Base-by-base conservation (phyloP, 2,329 filamentous ascomycete species). In the Botrytis tulipae region DNA sequence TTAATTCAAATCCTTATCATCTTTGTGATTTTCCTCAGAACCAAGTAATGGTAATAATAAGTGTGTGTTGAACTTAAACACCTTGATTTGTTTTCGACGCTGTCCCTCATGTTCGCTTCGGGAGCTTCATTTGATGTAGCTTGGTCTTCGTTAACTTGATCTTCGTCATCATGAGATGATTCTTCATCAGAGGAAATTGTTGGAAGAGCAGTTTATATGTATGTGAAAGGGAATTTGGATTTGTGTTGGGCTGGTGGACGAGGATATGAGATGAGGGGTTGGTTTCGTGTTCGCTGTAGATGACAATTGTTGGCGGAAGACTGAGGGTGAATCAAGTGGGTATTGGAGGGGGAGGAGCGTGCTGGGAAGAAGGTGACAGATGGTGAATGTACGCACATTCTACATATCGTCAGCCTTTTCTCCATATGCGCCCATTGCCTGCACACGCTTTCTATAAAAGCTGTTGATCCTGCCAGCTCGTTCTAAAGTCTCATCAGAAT, bases 11-110 rank as follows among this genome's bases (percentile, higher is more conserved):
- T n/a, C 1, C 25, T 5, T 4, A 14, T 51, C 48, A 4, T 10
- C 4, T 51, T 8, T 51, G 10, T 10, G 1, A n/a, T n/a, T n/a
- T 4, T n/a, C 12, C 25, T 51, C 0, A 3, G 12, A n/a, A 54
- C 5, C 5, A 12, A 54, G 25, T n/a, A 54, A 7, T n/a, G 48
- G n/a, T n/a, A n/a, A 22, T 5, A 7, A n/a, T 1, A 6, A n/a
- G 10, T n/a, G 25, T n/a, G 25, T 35, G 35, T 35, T 35, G 35
- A 35, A 35, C 35, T 6, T 35, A 6, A 35, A 35, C 35, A 35
- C 35, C 35, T 4, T 35, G 35, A 35, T 35, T 35, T 35, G 5
- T 4, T 35, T 35, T 35, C 35, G 35, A 35, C 35, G 35, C 35
- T 35, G 35, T 35, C 35, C 35, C 35, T 35, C 35, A 35, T 35